Evolutionary conservation across 2,329 filamentous ascomycete genomes (phyloP).

Genomic region (Ilyonectria destructans): DNA sequence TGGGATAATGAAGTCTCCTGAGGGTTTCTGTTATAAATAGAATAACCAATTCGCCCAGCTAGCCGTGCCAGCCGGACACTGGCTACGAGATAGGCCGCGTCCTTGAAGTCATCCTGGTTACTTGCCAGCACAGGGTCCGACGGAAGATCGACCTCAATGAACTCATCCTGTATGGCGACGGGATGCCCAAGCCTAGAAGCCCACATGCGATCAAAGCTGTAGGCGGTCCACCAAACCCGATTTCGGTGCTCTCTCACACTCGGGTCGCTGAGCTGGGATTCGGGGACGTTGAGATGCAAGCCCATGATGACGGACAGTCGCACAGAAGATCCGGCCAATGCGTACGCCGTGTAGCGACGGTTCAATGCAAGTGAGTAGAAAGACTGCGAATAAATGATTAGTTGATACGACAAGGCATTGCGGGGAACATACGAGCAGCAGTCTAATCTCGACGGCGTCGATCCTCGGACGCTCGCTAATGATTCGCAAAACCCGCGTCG

Average conservation of each 20-base stretch:
- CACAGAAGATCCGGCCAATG: slow-evolving; percentile 62
- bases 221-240: slow-evolving; percentile 35
- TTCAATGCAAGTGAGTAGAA: slow-evolving; percentile 64
- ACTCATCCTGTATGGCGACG: slow-evolving; percentile 64
- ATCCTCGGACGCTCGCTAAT: slow-evolving; percentile 61
- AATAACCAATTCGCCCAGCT: slow-evolving; percentile 48
- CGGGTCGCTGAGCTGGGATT: slow-evolving; percentile 58
- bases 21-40: slow-evolving; percentile 52
- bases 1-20: slow-evolving; percentile 52
- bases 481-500: slow-evolving; percentile 57
- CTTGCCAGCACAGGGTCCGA: slow-evolving; percentile 51
- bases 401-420: background rate
- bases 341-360: slow-evolving; percentile 61
- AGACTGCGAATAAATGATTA: slow-evolving; percentile 49
- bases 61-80: slow-evolving; percentile 58
- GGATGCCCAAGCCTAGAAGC: slow-evolving; percentile 66
- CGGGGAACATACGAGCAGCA: slow-evolving; percentile 59
- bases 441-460: slow-evolving; percentile 60
- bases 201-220: slow-evolving; percentile 60
- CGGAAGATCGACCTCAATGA: slow-evolving; percentile 63
- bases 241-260: slow-evolving; percentile 57
- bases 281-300: slow-evolving; percentile 58
- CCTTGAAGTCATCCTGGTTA: slow-evolving; percentile 51
- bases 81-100: slow-evolving; percentile 53
- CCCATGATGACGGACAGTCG: slow-evolving; percentile 62